Base-by-base conservation (phyloP, 1,139 yeast species). In the Ogataea hybrid region DNA sequence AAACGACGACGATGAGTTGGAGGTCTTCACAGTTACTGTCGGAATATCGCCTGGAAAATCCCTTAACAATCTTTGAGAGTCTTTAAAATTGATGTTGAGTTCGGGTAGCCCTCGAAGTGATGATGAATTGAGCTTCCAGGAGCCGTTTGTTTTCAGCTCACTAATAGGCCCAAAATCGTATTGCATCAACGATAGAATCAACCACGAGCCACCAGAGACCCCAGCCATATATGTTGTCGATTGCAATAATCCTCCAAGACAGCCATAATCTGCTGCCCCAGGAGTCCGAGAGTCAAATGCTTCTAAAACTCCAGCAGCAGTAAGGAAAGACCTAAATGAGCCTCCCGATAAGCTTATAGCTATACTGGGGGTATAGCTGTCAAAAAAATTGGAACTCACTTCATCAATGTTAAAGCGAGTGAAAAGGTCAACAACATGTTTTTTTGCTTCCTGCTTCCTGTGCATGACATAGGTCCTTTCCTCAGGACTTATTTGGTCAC, bases 261-360 rank as follows among this genome's bases (percentile, higher is more conserved):
- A 61, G 0, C 66, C 65, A 5, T 35, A 25, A 6, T 44, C 27
- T 0, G 60, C 55, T 0, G 69, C 47, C 4, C 61, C 60, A 1
- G 64, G 61, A 0, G 72, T 65, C 37, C 81, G 54, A 4, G 51
- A 53, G 49, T 80, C 81, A 53, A 74, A 66, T 0, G 82, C 81
- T 4, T 68, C 57, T 1, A 81, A 44, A 3, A 72, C 67, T 0
- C 88, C 89, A 3, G 81, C 81, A 0, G 80, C 81, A 4, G 74
- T 71, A 8, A 82, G 56, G 77, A 82, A 77, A 1, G 88, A 72
- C 43, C 89, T 61, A 51, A 78, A 81, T 0, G 88, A 88, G 5
- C 89, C 89, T 0, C 89, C 89, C 5, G 86, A 79, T 10, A 81
- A 53, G 1, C 83, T 79, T 8, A 81, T 48, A 0, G 81, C 84